Base-by-base conservation (phyloP, 2,329 filamentous ascomycete genomes). In the Fusarium hostae region DNA sequence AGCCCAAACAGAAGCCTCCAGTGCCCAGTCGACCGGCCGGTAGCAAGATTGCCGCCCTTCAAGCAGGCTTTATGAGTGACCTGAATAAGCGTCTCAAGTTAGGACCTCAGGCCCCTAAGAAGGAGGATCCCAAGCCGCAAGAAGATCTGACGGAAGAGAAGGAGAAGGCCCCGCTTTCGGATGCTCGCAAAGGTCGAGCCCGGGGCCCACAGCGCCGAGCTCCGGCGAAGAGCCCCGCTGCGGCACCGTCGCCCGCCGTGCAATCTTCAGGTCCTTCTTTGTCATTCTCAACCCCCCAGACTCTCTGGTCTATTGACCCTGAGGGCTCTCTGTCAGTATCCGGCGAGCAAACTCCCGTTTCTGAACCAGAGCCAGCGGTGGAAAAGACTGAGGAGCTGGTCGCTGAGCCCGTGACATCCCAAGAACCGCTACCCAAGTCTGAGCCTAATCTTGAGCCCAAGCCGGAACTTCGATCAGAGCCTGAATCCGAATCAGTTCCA, bases 51-150 rank as follows among this genome's bases (percentile, higher is more conserved):
- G 94, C 95, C 20, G 92, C 94, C 28, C 84, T 99, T 35, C 94
- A 97, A 81, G 93, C 93, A 40, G 94, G 93, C 6, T 98, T 99
- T 81, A 90, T 99, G 87, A 94, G 91, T 47, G 95, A 98, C 78
- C 84, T 99, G 44, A 97, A 98, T 81, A 95, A 94, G 76, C 92
- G 94, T 52, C 85, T 99, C 32, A 91, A 94, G 78, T 83, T 97
- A 39, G 96, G 96, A 2, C 95, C 95, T n/a, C 91, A 93, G 74
- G 89, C 87, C 13, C 88, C 90, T 3, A 95, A 94, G 84, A 92
- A 93, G 73, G 91, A 93, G 77, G 91, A 95, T 71, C 83, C 86
- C 43, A 79, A 83, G 13, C 83, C 85, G 18, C 86, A 90, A 57
- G 86, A 89, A 62, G 87, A 88, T 50, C 81, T 83, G 35, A 82